Conservation (phyloP, 768 basidiomycete species). For the Lenzites betulinus region DNA sequence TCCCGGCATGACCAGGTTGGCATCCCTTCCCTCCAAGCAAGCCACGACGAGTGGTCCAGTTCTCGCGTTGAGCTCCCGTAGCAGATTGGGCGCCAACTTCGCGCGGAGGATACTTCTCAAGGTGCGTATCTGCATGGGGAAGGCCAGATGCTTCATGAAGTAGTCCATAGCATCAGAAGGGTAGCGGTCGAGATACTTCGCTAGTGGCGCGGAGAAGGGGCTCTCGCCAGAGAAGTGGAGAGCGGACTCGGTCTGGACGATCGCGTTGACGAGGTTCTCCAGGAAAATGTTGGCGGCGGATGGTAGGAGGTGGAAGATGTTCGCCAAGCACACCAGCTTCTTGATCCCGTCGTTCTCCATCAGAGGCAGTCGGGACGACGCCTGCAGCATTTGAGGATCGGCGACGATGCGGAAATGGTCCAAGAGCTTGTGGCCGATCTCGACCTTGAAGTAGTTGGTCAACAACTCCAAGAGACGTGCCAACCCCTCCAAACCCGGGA, state of each 20-base stretch:
- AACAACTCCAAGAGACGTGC: conserved; percentile 91
- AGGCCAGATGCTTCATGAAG: conserved; percentile 77
- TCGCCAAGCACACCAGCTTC: conserved; percentile 91
- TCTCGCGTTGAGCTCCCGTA: conserved; percentile 65
- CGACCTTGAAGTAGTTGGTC: conserved; percentile 99
- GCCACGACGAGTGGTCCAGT: conserved; percentile 53
- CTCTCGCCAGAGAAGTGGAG: conserved; percentile 89
- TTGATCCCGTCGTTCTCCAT: conserved; percentile 89
- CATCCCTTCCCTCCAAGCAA: conserved; percentile 53
- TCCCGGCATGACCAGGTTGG: conserved; percentile 61
- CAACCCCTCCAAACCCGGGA: conserved; percentile 89
- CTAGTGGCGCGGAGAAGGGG: conserved; percentile 92
- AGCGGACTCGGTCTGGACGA: conserved; percentile 90
- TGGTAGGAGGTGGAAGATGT: conserved; percentile 96
- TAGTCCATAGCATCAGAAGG: conserved; percentile 83
- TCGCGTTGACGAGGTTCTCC: conserved; percentile 78
- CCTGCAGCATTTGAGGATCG: conserved; percentile 81
- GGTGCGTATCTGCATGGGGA: conserved; percentile 80
- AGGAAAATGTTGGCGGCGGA: conserved; percentile 92
- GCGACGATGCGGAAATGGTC: conserved; percentile 95
- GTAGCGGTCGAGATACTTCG: conserved; percentile 90
- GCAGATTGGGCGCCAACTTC: conserved; percentile 72
- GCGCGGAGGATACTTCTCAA: conserved; percentile 82
- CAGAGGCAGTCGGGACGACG: conserved; percentile 76
- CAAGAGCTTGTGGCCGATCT: conserved; percentile 95